Percentiles rank a stretch among this genome's conserved stretches.
phyloP scores from a whole-genome alignment of 2,329 filamentous ascomycete genomes.

The Aspergillus ochraceoroseus region DNA sequence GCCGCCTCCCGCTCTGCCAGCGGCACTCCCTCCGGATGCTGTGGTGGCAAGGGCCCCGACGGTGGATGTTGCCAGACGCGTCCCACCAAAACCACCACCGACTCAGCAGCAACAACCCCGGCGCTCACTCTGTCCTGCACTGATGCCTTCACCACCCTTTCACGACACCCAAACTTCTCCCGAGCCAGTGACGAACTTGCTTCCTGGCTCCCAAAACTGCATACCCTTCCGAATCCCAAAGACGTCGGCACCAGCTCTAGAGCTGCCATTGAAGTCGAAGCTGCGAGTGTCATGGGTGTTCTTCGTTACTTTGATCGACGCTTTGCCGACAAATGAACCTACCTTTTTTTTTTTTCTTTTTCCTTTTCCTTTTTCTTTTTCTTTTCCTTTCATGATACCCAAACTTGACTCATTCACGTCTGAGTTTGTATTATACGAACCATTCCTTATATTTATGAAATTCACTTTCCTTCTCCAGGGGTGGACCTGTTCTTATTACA shows the following conservation, averaged over 20 bases:
- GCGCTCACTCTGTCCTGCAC: conserved; percentile 64
- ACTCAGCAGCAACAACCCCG: conserved; percentile 24
- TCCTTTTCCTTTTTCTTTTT: conserved; percentile 5
- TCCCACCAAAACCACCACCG: conserved; percentile 24
- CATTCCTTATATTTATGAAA: background rate
- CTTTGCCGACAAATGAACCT: conserved; percentile 48
- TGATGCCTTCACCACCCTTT: conserved; percentile 72
- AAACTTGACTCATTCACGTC: conserved; percentile 23
- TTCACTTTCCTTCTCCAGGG: background rate
- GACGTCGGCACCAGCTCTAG: conserved; percentile 30
- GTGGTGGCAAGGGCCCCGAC: conserved; percentile 55
- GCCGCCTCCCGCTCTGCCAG: conserved; percentile 54
- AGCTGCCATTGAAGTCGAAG: conserved; percentile 70
- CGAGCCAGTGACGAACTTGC: conserved; percentile 67
- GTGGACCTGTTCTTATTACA: background rate
- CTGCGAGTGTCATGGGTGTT: conserved; percentile 81
- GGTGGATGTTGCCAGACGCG: conserved; percentile 59
- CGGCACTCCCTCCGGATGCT: conserved; percentile 49
- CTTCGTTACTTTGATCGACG: conserved; percentile 73
- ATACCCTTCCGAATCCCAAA: conserved; percentile 48
- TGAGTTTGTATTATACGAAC: conserved; percentile 28
- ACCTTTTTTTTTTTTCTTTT: conserved; percentile 1
- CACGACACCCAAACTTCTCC: conserved; percentile 70
- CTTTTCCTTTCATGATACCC: conserved; percentile 25
- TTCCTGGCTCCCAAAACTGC: conserved; percentile 70